phyloP scores from a whole-genome alignment of 805 yeast species.

The Sugiyamaella boreocaroliniensis region DNA sequence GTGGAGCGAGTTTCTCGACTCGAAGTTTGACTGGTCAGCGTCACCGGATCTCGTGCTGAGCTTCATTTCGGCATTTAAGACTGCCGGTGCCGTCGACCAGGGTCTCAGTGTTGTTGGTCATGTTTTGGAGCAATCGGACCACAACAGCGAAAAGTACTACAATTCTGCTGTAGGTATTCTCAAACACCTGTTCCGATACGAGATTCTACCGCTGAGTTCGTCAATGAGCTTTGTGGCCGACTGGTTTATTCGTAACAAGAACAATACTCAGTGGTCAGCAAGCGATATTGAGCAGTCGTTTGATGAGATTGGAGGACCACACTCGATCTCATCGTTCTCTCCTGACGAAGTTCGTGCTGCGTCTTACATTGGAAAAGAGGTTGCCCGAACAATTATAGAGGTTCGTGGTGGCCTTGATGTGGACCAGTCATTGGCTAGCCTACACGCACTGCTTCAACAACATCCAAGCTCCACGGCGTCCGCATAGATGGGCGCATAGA shows the following conservation, averaged over 20 bases:
- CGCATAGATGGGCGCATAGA: not conserved
- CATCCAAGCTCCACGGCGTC: not conserved
- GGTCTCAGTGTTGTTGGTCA: constrained; percentile 15
- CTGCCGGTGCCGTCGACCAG: constrained; percentile 8
- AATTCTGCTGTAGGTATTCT: constrained; percentile 12
- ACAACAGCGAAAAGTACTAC: constrained; percentile 2
- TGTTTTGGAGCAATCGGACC: constrained; percentile 16
- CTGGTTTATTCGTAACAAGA: constrained; percentile 14
- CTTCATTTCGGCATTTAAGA: constrained; percentile 21
- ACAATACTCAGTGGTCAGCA: constrained; percentile 11
- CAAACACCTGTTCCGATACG: constrained; percentile 14
- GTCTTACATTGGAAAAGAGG: constrained; percentile 13
- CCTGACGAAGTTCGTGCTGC: constrained; percentile 12
- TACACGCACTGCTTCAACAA: constrained; percentile 5
- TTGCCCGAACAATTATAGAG: constrained; percentile 12
- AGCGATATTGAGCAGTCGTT: constrained; percentile 14
- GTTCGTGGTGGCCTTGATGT: constrained; percentile 16
- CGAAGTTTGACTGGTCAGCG: constrained; percentile 9
- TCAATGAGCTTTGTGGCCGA: constrained; percentile 10
- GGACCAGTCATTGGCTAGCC: constrained; percentile 10
- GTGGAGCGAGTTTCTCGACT: constrained; percentile 14
- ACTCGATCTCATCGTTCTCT: constrained; percentile 8
- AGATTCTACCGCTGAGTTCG: constrained; percentile 14
- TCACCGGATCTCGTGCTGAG: constrained; percentile 20
- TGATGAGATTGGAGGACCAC: constrained; percentile 13